Evolutionary conservation across 257 asterid species (phyloP).

Genomic region (Fraxinus anomala): DNA sequence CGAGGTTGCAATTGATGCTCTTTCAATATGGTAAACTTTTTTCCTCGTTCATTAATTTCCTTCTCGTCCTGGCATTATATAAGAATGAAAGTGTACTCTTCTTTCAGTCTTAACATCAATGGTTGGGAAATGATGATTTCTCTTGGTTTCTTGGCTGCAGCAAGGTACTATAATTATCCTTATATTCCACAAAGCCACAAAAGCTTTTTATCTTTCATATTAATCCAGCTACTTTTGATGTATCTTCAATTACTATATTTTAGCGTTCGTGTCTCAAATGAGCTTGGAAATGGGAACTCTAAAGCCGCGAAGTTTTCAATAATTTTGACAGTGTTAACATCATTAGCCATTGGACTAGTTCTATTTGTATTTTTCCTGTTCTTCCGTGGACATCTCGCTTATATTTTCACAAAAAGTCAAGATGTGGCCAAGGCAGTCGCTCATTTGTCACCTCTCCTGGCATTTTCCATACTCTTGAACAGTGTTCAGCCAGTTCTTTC

Average conservation of each 20-base stretch:
- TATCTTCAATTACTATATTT: background rate
- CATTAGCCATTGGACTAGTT: conserved; percentile 45
- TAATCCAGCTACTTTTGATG: background rate
- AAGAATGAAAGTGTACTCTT: background rate
- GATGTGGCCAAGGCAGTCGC: conserved; percentile 53
- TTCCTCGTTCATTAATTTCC: background rate
- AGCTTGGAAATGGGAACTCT: conserved; percentile 68
- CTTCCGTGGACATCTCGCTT: conserved; percentile 55
- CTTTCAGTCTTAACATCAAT: conserved; percentile 57
- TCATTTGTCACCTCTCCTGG: conserved; percentile 59
- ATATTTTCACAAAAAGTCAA: conserved; percentile 50
- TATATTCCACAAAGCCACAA: background rate
- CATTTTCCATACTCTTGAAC: conserved; percentile 40
- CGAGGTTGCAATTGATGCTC: conserved; percentile 65
- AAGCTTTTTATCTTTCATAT: background rate
- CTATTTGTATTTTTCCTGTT: conserved; percentile 51
- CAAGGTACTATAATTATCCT: conserved; percentile 45
- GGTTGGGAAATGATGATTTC: conserved; percentile 86
- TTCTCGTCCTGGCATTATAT: background rate
- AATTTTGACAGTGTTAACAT: conserved; percentile 43
- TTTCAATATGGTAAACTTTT: conserved; percentile 62
- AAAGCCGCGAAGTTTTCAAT: conserved; percentile 61
- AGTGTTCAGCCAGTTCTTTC: conserved; percentile 59
- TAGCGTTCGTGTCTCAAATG: conserved; percentile 25
- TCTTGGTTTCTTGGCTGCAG: conserved; percentile 69